phyloP scores from a whole-genome alignment of 805 yeast species.

The Barnettozyma californica region DNA sequence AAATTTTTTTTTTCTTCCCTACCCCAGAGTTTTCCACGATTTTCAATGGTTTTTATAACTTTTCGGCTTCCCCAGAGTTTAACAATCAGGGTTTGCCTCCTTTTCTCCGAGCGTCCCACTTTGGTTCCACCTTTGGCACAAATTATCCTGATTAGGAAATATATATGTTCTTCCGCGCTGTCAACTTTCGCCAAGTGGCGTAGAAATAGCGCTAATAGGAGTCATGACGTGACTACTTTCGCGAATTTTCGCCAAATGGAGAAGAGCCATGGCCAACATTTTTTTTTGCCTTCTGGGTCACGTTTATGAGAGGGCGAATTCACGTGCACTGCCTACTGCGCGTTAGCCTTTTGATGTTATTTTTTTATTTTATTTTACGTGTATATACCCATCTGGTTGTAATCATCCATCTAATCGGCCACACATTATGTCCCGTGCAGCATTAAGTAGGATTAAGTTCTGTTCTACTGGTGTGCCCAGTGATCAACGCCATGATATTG shows the following conservation, averaged over 20 bases:
- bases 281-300: not conserved
- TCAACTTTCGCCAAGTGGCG: not conserved
- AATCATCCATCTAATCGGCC: not conserved
- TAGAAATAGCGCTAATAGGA: not conserved
- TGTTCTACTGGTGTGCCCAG: conserved; percentile 25
- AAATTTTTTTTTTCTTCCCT: not conserved
- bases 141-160: not conserved
- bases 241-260: not conserved
- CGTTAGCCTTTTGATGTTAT: not conserved
- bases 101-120: conserved; percentile 1
- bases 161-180: not conserved
- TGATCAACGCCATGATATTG: conserved; percentile 31
- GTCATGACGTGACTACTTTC: not conserved
- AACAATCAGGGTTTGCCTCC: not conserved
- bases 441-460: conserved; percentile 16
- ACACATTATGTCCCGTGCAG: not conserved
- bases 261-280: not conserved
- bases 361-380: not conserved
- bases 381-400: too few species aligned
- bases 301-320: not conserved
- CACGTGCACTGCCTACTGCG: not conserved
- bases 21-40: not conserved
- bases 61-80: not conserved
- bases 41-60: conserved; percentile 1
- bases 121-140: conserved; percentile 2